Evolutionary conservation across 352 stramenopile genomes (phyloP).

Genomic region (Phytophthora colocasiae): DNA sequence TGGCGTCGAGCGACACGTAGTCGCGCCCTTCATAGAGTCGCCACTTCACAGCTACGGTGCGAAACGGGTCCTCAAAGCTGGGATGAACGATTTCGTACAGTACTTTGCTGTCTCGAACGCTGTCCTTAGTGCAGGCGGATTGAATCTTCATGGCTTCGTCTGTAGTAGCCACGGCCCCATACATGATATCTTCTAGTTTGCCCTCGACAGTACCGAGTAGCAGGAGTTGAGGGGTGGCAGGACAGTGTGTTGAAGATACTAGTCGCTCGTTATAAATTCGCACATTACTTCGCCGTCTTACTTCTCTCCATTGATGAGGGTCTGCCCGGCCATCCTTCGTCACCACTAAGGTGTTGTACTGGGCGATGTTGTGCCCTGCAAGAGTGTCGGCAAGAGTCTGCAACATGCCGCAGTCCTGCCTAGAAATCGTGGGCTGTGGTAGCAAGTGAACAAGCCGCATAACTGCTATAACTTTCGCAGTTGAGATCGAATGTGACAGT

Average conservation of each 20-base stretch:
- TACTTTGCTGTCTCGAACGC: slow-evolving; percentile 54
- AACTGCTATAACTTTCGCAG: background rate
- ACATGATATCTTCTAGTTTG: slow-evolving; percentile 60
- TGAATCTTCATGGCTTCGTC: slow-evolving; percentile 57
- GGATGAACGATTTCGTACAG: slow-evolving; percentile 55
- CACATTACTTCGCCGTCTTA: slow-evolving; percentile 41
- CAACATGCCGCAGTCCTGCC: slow-evolving; percentile 43
- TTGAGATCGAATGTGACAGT: slow-evolving; percentile 25
- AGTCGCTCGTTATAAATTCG: slow-evolving; percentile 47
- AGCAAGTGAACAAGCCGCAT: slow-evolving; percentile 46
- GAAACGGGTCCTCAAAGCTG: slow-evolving; percentile 63
- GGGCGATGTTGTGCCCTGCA: slow-evolving; percentile 52
- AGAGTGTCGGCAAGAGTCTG: slow-evolving; percentile 46
- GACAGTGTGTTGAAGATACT: slow-evolving; percentile 18
- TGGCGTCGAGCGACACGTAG: slow-evolving; percentile 47
- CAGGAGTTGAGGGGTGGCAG: slow-evolving; percentile 47
- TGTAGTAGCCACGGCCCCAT: slow-evolving; percentile 45
- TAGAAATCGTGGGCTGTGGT: slow-evolving; percentile 38
- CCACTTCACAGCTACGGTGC: slow-evolving; percentile 49
- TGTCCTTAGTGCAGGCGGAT: slow-evolving; percentile 57
- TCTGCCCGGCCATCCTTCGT: slow-evolving; percentile 53
- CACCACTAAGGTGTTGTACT: slow-evolving; percentile 61
- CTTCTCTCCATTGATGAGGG: slow-evolving; percentile 39
- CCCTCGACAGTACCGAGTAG: slow-evolving; percentile 49
- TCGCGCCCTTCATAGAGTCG: slow-evolving; percentile 43